Percentiles rank a stretch among this genome's conserved stretches.
Conservation (phyloP, 148 eudicot species). For the Rhododendron vialii region DNA sequence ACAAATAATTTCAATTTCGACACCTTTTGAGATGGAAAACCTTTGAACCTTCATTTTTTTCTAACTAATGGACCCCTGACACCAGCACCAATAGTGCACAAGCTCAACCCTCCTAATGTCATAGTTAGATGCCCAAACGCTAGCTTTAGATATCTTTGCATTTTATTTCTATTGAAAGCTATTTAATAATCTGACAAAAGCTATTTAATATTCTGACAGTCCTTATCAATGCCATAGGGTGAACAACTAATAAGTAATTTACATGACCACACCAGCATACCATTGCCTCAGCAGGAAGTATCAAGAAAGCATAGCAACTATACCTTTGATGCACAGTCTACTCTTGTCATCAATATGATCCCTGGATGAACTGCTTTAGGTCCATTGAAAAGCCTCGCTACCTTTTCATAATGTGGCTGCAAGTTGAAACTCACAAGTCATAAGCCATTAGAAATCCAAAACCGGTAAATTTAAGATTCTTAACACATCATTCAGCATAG, state of each 20-base stretch:
- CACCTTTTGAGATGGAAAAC: background rate
- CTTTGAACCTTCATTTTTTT: background rate
- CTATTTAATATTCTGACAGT: background rate
- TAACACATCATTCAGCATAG: slow-evolving; percentile 4
- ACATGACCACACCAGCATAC: background rate
- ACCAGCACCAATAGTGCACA: background rate
- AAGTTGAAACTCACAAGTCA: slow-evolving; percentile 13
- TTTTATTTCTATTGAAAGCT: background rate
- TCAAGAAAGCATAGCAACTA: slow-evolving; percentile 28
- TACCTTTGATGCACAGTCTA: slow-evolving; percentile 92
- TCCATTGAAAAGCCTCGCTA: slow-evolving; percentile 90
- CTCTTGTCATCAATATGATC: slow-evolving; percentile 76
- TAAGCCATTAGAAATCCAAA: slow-evolving; percentile 13
- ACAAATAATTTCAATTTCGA: background rate
- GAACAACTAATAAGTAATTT: background rate
- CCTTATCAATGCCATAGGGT: background rate
- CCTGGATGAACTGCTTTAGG: slow-evolving; percentile 90
- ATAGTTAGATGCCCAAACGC: background rate
- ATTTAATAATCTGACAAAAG: background rate
- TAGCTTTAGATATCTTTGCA: background rate
- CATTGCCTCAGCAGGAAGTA: background rate
- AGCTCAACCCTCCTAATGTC: background rate
- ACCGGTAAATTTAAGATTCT: background rate
- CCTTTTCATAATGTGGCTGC: slow-evolving; percentile 98
- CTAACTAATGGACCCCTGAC: background rate